These are phyloP conservation scores for Phytophthora foliorum DNA, from an alignment of 352 stramenopile species.

Conservation along the genomic window DNA sequence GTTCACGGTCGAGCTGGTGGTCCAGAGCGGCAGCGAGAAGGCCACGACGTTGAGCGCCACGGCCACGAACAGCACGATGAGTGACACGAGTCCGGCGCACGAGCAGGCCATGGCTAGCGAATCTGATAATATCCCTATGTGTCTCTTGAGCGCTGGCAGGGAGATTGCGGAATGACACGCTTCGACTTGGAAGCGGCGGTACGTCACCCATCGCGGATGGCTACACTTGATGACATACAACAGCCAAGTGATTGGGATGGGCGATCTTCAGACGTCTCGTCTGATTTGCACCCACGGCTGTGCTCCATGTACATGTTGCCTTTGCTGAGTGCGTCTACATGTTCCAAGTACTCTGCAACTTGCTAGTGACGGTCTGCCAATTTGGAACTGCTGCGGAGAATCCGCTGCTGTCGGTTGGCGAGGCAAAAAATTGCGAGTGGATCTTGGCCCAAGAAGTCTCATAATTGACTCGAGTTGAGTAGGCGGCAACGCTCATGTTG, in stretches of 20 bases:
- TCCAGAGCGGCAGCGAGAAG: slow-evolving; percentile 76
- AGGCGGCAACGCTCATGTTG: slow-evolving; percentile 3
- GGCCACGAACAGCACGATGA: slow-evolving; percentile 66
- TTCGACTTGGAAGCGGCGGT: slow-evolving; percentile 10
- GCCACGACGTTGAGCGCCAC: slow-evolving; percentile 69
- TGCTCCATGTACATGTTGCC: not conserved
- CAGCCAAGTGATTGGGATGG: not conserved
- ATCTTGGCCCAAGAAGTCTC: slow-evolving; percentile 13
- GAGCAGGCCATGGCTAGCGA: slow-evolving; percentile 55
- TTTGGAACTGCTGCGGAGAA: slow-evolving; percentile 5
- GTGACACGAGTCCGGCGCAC: slow-evolving; percentile 59
- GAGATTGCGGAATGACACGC: slow-evolving; percentile 21
- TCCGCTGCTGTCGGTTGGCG: slow-evolving; percentile 6
- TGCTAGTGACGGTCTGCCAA: slow-evolving; percentile 13
- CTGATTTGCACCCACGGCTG: slow-evolving; percentile 27
- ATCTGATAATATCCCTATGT: not conserved
- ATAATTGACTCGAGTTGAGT: not conserved
- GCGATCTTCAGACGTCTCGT: not conserved
- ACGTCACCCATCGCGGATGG: not conserved
- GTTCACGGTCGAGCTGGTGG: slow-evolving; percentile 63
- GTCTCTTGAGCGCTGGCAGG: not conserved
- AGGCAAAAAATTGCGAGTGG: slow-evolving; percentile 24
- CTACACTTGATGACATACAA: not conserved
- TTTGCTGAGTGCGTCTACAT: too few relatives aligned
- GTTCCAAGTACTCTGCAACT: too few relatives aligned